Evolutionary conservation across 1,284 basidiomycete species (phyloP), one percentile per base, ranked within the genome.

Genomic region (Porogramme epimiltina): DNA sequence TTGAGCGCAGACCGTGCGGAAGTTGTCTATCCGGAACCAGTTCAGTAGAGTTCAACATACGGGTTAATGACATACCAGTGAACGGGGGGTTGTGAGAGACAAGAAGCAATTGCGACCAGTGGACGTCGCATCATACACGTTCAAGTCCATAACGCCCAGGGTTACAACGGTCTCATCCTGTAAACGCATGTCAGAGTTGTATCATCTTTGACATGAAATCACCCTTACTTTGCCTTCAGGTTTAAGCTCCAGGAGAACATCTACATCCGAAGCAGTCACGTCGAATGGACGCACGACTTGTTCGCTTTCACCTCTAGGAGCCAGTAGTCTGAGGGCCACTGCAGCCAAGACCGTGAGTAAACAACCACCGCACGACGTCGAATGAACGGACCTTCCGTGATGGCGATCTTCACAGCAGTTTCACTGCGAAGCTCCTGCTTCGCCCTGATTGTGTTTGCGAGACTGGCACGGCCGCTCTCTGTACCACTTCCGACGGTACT

Each of bases 151-250:
- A 4, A 91, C 65, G 3, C 77, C 78, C 4, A 90, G 56, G 0
- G 80, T 84, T 28, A 92, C 58, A 3, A 85, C 76, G 13, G 83
- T 88, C 68, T 93, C 87, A 49, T 91, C 84, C 84, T 91, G 49
- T 10, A 2, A 22, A 18, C 23, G 33, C n/a, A 5, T 41, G 28
- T 8, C 3, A 37, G 40, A 26, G 9, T 39, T 39, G 31, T 19
- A 54, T 26, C 23, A 16, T n/a, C 39, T 2, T 41, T 15, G 13
- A 3, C n/a, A 0, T 2, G 11, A 26, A 43, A 4, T 13, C 3
- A 9, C 25, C 63, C 72, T 50, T 56, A 90, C 90, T 77, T 82
- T 87, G 55, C 82, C 85, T 55, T 85, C 81, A 0, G 84, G 80
- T 62, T 82, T 87, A 10, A 88, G 64, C 65, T 93, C 87, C 2